These are phyloP conservation scores for Scheffersomyces ergatensis DNA, from an alignment of 805 yeast genomes.

Conservation along the genomic window DNA sequence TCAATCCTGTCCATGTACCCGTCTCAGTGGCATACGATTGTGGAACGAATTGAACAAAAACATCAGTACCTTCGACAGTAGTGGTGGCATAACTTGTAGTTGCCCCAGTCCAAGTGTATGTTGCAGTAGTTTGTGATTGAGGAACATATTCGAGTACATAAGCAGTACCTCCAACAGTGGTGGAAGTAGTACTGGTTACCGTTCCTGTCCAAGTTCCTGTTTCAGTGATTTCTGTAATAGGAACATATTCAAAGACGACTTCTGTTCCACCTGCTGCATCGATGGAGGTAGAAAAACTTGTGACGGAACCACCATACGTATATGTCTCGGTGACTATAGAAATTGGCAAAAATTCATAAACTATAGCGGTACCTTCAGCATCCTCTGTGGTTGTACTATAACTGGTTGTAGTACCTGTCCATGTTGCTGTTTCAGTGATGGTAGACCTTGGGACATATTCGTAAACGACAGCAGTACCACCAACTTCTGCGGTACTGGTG, in stretches of 20 bases:
- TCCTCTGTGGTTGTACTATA: neutral
- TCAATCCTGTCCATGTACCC: neutral
- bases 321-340: neutral
- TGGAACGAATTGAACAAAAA: neutral
- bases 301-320: neutral
- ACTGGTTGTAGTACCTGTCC: neutral
- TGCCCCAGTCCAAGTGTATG: neutral
- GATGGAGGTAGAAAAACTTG: neutral
- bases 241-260: neutral
- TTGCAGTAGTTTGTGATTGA: neutral
- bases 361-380: neutral
- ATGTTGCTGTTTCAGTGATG: neutral
- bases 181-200: neutral
- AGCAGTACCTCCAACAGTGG: neutral
- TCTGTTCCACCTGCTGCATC: neutral
- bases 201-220: neutral
- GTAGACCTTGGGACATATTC: neutral
- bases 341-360: neutral
- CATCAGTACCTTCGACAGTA: neutral
- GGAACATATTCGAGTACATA: neutral
- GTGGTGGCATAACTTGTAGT: neutral
- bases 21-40: neutral
- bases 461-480: neutral
- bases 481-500: neutral
- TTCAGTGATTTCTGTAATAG: neutral